Percentiles rank a stretch among this genome's conserved stretches.
Conservation (phyloP, 148 eudicot species). For the Fagopyrum esculentum region DNA sequence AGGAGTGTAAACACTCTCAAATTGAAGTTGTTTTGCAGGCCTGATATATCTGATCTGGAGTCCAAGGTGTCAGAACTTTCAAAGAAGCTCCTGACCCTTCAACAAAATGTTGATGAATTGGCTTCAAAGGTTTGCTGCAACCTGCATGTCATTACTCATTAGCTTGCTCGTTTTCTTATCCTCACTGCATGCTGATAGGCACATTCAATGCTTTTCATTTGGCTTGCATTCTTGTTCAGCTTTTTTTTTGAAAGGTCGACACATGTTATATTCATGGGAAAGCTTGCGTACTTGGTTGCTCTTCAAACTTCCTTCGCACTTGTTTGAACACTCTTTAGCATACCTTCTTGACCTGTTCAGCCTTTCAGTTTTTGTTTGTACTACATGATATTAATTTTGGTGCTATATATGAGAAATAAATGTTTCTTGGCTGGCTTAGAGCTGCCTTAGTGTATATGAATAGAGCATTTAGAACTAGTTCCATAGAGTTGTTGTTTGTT, state of each 20-base stretch:
- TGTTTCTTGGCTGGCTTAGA: neutral
- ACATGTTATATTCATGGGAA: neutral
- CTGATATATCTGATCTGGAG: constrained; percentile 89
- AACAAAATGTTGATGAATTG: constrained; percentile 92
- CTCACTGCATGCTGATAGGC: no score
- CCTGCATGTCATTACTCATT: neutral
- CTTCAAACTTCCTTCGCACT: neutral
- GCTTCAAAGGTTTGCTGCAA: constrained; percentile 70
- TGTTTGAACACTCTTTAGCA: neutral
- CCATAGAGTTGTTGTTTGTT: neutral
- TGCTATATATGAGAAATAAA: neutral
- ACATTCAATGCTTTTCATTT: no score
- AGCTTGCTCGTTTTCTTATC: constrained; percentile 6
- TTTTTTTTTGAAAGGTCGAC: no score
- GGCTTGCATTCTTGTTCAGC: no score
- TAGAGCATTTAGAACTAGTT: neutral
- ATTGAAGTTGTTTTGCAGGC: constrained; percentile 56
- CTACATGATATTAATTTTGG: neutral
- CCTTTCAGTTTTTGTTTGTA: neutral
- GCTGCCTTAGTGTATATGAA: neutral
- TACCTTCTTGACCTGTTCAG: constrained; percentile 1
- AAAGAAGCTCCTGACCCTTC: constrained; percentile 63
- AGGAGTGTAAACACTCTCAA: constrained; percentile 11
- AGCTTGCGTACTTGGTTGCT: neutral
- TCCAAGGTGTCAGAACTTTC: constrained; percentile 76